Evolutionary conservation across 768 basidiomycete genomes (phyloP).

Genomic region (Psilocybe sp.): DNA sequence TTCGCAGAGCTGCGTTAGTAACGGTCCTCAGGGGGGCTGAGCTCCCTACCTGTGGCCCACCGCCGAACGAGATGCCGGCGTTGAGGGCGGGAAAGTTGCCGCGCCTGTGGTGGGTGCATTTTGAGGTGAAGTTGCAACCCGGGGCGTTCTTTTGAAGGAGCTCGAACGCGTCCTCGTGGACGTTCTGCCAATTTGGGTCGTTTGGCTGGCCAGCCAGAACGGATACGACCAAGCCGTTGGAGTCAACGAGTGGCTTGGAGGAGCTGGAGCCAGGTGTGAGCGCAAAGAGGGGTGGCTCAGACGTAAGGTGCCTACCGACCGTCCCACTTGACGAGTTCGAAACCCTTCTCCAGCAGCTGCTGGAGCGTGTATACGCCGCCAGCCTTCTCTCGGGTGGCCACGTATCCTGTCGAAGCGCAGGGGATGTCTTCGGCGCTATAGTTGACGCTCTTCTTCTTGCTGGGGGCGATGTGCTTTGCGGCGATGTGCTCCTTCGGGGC

Average conservation of each 20-base stretch:
- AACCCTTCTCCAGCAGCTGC: neutral
- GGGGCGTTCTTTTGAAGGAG: neutral
- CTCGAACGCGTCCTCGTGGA: neutral
- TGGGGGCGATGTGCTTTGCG: too few relatives aligned
- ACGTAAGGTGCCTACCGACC: conserved; percentile 5
- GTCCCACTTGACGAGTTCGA: conserved; percentile 2
- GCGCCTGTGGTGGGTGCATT: neutral
- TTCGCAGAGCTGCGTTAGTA: neutral
- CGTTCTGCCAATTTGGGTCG: neutral
- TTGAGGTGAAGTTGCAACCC: neutral
- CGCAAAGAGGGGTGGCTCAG: neutral
- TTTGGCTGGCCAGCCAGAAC: conserved; percentile 5
- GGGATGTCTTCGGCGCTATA: too few relatives aligned
- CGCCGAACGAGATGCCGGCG: conserved; percentile 8
- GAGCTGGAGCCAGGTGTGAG: neutral
- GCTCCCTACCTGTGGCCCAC: neutral
- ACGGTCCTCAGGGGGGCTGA: neutral
- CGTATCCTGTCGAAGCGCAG: too few relatives aligned
- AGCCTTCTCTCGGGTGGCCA: too few relatives aligned
- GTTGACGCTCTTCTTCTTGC: too few relatives aligned
- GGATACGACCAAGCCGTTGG: neutral
- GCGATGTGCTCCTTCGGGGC: too few relatives aligned
- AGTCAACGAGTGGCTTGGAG: neutral
- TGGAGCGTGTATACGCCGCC: too few relatives aligned
- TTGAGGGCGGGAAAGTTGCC: conserved; percentile 7